These are phyloP conservation scores for Agapanthus africanus DNA, from an alignment of 106 monocot species.

Conservation along the genomic window DNA sequence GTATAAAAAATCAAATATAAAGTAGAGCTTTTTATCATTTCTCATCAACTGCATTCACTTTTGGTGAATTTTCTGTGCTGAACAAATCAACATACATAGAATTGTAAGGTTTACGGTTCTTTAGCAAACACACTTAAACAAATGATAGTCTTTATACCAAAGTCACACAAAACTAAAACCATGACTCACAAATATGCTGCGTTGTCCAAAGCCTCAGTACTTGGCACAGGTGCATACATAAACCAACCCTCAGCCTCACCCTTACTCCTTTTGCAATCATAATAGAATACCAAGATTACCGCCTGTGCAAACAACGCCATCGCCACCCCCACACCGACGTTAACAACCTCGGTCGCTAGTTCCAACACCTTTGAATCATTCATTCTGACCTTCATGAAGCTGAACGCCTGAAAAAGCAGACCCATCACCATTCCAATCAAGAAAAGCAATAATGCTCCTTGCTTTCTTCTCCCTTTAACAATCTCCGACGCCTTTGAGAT, in stretches of 20 bases:
- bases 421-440: too few species aligned
- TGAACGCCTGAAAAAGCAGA: too few species aligned
- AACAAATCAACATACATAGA: too few species aligned
- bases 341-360: neutral
- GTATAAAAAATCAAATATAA: too few species aligned
- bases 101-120: too few species aligned
- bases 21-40: too few species aligned
- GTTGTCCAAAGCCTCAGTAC: slow-evolving; percentile 85
- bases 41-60: too few species aligned
- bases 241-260: slow-evolving; percentile 18
- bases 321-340: neutral
- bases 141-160: too few species aligned
- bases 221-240: slow-evolving; percentile 96
- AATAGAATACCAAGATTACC: slow-evolving; percentile 1
- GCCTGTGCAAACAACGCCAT: neutral
- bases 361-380: too few species aligned
- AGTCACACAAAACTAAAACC: too few species aligned
- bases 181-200: slow-evolving; percentile 74
- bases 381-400: too few species aligned
- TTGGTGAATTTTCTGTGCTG: too few species aligned
- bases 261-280: neutral
- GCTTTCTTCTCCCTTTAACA: neutral
- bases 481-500: neutral
- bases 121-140: slow-evolving; percentile 83
- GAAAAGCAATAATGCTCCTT: neutral